phyloP scores from a whole-genome alignment of 2,329 filamentous ascomycete species.

The Saccharata proteae region DNA sequence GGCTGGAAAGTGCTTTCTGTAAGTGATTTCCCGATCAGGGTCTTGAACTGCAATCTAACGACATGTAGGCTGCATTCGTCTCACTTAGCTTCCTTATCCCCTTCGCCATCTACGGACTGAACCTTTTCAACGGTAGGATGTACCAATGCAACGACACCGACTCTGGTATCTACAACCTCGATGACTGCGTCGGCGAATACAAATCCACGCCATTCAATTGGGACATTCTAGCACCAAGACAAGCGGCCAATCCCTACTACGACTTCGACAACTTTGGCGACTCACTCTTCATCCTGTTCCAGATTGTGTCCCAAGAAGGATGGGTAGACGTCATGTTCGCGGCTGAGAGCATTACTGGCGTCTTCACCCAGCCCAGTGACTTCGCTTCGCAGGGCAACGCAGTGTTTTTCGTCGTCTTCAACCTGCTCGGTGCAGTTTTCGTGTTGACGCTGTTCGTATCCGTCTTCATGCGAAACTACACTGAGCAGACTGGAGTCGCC shows the following conservation, averaged over 20 bases:
- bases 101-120: constrained; percentile 91
- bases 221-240: constrained; percentile 71
- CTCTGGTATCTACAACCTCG: constrained; percentile 45
- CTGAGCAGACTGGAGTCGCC: constrained; percentile 93
- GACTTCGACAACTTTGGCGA: constrained; percentile 93
- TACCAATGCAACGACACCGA: constrained; percentile 64
- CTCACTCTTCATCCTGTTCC: constrained; percentile 90
- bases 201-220: constrained; percentile 67
- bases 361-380: constrained; percentile 57
- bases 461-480: constrained; percentile 99
- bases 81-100: constrained; percentile 89
- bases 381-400: constrained; percentile 71
- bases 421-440: constrained; percentile 90
- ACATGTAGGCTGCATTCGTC: constrained; percentile 84
- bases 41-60: constrained; percentile 14
- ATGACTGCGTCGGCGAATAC: constrained; percentile 77
- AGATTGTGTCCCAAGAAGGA: constrained; percentile 96
- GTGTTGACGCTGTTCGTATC: constrained; percentile 95
- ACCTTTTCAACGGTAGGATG: constrained; percentile 79
- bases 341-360: constrained; percentile 68
- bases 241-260: constrained; percentile 70
- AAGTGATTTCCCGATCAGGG: constrained; percentile 22
- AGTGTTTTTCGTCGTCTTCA: constrained; percentile 92
- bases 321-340: constrained; percentile 91
- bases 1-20: constrained; percentile 87